phyloP scores from a whole-genome alignment of 768 basidiomycete genomes.

The Lactarius quietus region DNA sequence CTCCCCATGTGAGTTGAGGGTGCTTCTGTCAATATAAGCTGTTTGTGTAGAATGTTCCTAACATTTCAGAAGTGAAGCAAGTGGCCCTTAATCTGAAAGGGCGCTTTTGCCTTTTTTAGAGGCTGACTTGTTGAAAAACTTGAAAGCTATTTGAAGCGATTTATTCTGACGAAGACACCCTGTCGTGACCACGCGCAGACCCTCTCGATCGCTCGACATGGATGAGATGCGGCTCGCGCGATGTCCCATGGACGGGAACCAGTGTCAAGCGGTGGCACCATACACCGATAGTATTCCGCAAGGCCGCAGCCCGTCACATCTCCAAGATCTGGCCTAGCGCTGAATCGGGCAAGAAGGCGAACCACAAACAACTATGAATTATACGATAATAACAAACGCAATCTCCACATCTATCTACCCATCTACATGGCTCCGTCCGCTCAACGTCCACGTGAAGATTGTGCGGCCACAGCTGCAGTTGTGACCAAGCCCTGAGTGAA shows the following conservation, averaged over 20 bases:
- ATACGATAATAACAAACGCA: neutral
- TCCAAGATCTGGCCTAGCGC: neutral
- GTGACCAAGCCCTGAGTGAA: slow-evolving; percentile 6
- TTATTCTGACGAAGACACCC: neutral
- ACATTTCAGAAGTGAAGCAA: neutral
- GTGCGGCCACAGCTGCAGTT: slow-evolving; percentile 5
- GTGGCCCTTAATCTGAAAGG: neutral
- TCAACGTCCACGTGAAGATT: slow-evolving; percentile 1
- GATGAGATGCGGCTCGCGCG: neutral
- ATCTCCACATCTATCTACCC: neutral
- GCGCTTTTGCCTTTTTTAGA: neutral
- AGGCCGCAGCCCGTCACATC: neutral
- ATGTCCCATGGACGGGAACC: neutral
- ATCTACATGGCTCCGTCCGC: neutral
- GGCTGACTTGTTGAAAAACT: neutral
- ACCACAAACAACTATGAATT: neutral
- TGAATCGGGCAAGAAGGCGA: neutral
- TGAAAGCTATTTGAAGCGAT: neutral
- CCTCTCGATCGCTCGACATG: no score
- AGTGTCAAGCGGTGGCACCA: neutral
- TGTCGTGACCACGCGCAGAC: neutral
- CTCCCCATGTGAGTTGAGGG: neutral
- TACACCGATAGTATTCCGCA: neutral
- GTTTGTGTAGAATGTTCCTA: neutral
- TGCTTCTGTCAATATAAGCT: neutral